Conservation (phyloP, 352 stramenopile genomes). For the Globisporangium lucens region DNA sequence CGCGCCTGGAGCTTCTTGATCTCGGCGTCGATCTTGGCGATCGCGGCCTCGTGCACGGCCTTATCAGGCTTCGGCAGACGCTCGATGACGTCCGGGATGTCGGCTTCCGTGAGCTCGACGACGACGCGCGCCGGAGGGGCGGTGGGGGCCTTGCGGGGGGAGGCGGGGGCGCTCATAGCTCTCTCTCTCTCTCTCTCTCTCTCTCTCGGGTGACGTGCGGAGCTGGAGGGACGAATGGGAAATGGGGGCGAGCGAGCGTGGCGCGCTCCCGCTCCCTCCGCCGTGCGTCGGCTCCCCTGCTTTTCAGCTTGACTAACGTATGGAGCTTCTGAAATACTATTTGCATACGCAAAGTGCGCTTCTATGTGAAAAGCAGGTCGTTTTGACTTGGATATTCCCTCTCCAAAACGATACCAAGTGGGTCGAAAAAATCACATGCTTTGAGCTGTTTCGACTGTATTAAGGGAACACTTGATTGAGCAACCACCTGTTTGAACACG, state of each 20-base stretch:
- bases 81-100: conserved; percentile 78
- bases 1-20: conserved; percentile 93
- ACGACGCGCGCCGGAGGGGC: conserved; percentile 9
- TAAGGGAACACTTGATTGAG: not conserved
- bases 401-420: not conserved
- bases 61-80: conserved; percentile 87
- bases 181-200: conserved; percentile 16
- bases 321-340: not conserved
- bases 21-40: conserved; percentile 80
- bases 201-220: conserved; percentile 1
- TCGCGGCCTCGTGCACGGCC: conserved; percentile 84
- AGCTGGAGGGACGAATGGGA: conserved; percentile 9
- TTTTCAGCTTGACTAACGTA: not conserved
- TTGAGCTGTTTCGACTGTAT: not conserved
- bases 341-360: not conserved
- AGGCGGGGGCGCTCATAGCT: conserved; percentile 34
- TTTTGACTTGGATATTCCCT: not conserved
- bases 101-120: conserved; percentile 38
- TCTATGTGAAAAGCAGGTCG: not conserved
- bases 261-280: not conserved
- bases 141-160: conserved; percentile 25
- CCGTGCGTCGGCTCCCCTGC: conserved; percentile 1
- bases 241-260: not conserved
- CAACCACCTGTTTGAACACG: not conserved
- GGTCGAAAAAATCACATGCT: not conserved